Evolutionary conservation across 169 alveolate species (phyloP), one percentile per base, ranked within the genome.

Genomic region (Plasmodium fragile): DNA sequence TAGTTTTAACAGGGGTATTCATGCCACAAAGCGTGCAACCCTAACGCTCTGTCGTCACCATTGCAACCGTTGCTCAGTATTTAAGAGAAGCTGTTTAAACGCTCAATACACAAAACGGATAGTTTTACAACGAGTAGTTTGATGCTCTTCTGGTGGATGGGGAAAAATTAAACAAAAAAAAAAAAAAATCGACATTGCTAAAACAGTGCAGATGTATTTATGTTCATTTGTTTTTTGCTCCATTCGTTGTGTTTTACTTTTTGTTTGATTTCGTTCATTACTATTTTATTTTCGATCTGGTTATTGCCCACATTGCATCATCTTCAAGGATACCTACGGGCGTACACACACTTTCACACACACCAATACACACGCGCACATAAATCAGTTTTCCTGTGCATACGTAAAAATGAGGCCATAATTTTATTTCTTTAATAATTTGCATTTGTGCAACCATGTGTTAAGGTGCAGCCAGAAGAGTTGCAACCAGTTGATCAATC

Each of bases 21-120:
- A 22, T 59, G 75, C 75, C 75, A 59, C 75, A 59, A 59, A 59
- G 34, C 28, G 36, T 59, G 75, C 34, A 59, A 59, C 75, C 75
- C 75, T 59, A 18, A 59, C 36, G 75, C 75, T 59, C 75, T 59
- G 34, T 18, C 75, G 16, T 25, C 34, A 59, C 75, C 34, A 59
- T 34, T 59, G 34, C 75, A 22, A 59, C 34, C 28, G 75, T 59
- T 59, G 75, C 34, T 59, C 36, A 3, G 34, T 59, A 59, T 59
- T 59, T 59, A 59, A n/a, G 75, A 59, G 75, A 34, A 34, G 55
- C 16, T 59, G 28, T 18, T 59, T 59, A 59, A 59, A 4, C 75
- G 34, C 8, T 7, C 16, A 59, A 6, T 59, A 18, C 75, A 59
- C 75, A 59, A n/a, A 59, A 59, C 75, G 75, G 34, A 59, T 59